phyloP scores from a whole-genome alignment of 2,329 filamentous ascomycete species.

The Venturia aucupariae region DNA sequence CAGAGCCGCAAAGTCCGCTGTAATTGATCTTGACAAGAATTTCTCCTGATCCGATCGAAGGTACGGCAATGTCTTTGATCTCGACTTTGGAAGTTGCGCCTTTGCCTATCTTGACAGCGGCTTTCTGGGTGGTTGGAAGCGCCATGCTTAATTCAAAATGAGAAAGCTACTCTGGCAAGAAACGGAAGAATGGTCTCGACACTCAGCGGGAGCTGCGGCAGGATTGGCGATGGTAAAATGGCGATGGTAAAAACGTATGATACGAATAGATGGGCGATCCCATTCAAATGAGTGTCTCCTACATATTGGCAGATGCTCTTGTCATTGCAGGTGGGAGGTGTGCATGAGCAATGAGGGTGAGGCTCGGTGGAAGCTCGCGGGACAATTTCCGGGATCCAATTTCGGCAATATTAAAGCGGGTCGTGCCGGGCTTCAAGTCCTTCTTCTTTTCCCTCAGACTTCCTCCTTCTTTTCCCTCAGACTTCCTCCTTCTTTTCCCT shows the following conservation, averaged over 20 bases:
- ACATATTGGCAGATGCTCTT: neutral
- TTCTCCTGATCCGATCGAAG: slow-evolving; percentile 74
- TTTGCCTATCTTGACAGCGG: slow-evolving; percentile 76
- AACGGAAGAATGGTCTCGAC: too few relatives aligned
- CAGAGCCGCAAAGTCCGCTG: slow-evolving; percentile 85
- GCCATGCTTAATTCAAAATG: neutral
- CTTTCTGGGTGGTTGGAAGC: slow-evolving; percentile 58
- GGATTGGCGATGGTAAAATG: neutral
- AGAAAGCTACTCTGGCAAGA: neutral
- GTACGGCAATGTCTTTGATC: slow-evolving; percentile 67
- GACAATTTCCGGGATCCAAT: neutral
- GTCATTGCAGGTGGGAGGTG: neutral
- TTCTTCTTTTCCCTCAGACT: neutral
- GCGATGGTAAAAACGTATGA: too few relatives aligned
- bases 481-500: neutral
- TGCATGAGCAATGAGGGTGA: neutral
- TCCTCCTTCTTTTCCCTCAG: neutral
- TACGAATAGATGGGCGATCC: neutral
- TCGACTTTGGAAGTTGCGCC: slow-evolving; percentile 57
- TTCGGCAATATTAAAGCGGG: neutral
- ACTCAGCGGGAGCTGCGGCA: neutral
- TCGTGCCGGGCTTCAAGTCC: neutral
- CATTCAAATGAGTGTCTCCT: neutral
- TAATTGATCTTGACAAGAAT: slow-evolving; percentile 87
- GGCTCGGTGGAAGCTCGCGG: neutral